Evolutionary conservation across 208 protist genomes (phyloP).

Genomic region (Trypanosoma platydactyli): DNA sequence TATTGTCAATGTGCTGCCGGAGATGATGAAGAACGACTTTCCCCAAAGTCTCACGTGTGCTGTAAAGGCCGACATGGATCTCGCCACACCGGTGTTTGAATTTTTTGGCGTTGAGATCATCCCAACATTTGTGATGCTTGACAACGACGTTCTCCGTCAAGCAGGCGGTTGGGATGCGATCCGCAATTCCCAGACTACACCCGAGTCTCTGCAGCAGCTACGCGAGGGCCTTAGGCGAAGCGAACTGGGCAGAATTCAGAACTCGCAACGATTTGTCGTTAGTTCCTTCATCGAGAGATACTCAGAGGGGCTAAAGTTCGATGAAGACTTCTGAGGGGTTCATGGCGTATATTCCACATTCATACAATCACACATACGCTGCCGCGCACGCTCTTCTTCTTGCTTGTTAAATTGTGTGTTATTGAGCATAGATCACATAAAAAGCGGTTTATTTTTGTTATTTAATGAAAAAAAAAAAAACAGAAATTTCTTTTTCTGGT

Average conservation of each 20-base stretch:
- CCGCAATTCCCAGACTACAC: neutral
- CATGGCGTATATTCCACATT: neutral
- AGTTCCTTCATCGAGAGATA: conserved; percentile 72
- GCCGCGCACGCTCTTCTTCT: neutral
- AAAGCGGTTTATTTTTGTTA: too few species aligned
- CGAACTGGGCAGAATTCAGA: conserved; percentile 68
- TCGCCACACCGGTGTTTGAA: conserved; percentile 68
- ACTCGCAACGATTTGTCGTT: conserved; percentile 59
- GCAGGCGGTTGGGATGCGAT: conserved; percentile 12
- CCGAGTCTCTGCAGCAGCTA: conserved; percentile 11
- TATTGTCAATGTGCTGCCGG: conserved; percentile 55
- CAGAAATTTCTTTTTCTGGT: too few species aligned
- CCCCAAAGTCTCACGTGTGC: conserved; percentile 36
- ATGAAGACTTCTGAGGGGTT: conserved; percentile 88
- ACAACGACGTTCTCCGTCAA: conserved; percentile 50
- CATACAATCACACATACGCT: too few species aligned
- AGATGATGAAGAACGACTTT: conserved; percentile 50
- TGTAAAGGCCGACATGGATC: conserved; percentile 83
- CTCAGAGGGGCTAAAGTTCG: conserved; percentile 54
- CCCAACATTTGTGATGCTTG: conserved; percentile 76
- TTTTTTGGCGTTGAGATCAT: conserved; percentile 77
- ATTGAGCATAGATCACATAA: too few species aligned
- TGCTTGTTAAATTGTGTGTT: too few species aligned
- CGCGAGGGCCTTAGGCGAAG: conserved; percentile 37
- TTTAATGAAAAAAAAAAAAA: too few species aligned